Evolutionary conservation across 139 green algal genomes (phyloP).

Genomic region (Closterium sp.): DNA sequence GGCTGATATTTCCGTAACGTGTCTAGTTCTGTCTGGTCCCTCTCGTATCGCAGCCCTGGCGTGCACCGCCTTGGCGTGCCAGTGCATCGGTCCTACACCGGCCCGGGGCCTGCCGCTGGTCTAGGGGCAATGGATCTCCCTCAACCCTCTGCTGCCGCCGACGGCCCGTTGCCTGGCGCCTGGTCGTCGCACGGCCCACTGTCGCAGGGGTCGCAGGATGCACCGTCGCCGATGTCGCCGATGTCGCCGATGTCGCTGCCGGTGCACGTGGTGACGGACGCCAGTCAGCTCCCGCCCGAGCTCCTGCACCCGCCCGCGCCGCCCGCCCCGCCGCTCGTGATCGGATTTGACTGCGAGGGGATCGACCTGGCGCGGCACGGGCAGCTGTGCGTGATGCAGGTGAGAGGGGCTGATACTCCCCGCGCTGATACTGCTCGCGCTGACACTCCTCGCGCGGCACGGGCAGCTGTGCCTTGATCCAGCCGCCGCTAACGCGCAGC

Average conservation of each 20-base stretch:
- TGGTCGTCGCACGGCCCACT: background rate
- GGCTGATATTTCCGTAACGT: background rate
- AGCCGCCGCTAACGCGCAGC: too few relatives aligned
- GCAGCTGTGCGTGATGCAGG: conserved; percentile 29
- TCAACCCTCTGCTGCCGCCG: background rate
- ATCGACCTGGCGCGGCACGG: conserved; percentile 19
- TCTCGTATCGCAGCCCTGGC: background rate
- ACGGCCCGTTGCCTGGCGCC: background rate
- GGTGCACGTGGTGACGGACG: conserved; percentile 10
- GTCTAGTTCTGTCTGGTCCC: background rate
- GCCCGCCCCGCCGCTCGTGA: background rate
- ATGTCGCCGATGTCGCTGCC: conserved; percentile 5
- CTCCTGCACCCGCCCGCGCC: background rate
- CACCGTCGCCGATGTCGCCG: background rate
- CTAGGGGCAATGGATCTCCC: background rate
- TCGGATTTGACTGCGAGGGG: conserved; percentile 31
- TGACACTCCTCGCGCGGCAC: too few relatives aligned
- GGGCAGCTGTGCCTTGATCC: too few relatives aligned
- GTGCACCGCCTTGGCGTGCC: background rate
- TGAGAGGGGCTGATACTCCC: too few relatives aligned
- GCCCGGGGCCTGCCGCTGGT: background rate
- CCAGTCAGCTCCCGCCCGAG: background rate
- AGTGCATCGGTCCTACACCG: background rate
- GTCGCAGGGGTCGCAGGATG: background rate
- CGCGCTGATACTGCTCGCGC: too few relatives aligned